A percentile compares a stretch with the other conserved stretches of the same genome.
Evolutionary conservation across 306 rosid genomes (phyloP).

Genomic region (Bauhinia variegata): DNA sequence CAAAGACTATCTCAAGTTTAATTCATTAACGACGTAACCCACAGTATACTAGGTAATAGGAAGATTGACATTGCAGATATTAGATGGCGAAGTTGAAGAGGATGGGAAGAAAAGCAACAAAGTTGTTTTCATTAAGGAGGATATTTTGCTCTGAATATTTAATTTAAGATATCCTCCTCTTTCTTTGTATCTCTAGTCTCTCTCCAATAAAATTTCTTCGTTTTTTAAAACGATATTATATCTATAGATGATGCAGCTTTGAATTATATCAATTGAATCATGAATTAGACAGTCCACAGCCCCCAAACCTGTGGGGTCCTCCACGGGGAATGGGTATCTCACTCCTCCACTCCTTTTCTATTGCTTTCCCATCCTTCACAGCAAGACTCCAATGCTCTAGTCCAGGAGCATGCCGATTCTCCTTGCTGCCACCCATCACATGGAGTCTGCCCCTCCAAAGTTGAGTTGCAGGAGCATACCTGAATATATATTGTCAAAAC

Average conservation of each 20-base stretch:
- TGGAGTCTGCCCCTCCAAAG: slow-evolving; percentile 95
- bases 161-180: too few species aligned
- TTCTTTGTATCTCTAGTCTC: too few species aligned
- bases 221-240: too few species aligned
- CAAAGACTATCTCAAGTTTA: neutral
- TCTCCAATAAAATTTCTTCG: too few species aligned
- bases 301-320: slow-evolving; percentile 88
- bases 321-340: slow-evolving; percentile 95
- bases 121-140: neutral
- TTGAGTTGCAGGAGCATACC: slow-evolving; percentile 98
- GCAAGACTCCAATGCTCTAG: slow-evolving; percentile 96
- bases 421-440: slow-evolving; percentile 99
- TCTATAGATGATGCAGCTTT: slow-evolving; percentile 4
- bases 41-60: neutral
- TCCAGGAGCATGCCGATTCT: slow-evolving; percentile 91
- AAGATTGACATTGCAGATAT: neutral
- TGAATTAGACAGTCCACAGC: slow-evolving; percentile 14
- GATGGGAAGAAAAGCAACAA: slow-evolving; percentile 1
- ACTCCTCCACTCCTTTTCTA: slow-evolving; percentile 77
- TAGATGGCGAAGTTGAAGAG: slow-evolving; percentile 17
- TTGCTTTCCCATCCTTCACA: slow-evolving; percentile 76
- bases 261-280: slow-evolving; percentile 19
- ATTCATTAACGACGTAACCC: slow-evolving; percentile 15
- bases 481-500: slow-evolving; percentile 42
- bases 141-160: too few species aligned